These are phyloP conservation scores for Blastosporella zonata DNA, from an alignment of 1,284 basidiomycete species.

Conservation along the genomic window DNA sequence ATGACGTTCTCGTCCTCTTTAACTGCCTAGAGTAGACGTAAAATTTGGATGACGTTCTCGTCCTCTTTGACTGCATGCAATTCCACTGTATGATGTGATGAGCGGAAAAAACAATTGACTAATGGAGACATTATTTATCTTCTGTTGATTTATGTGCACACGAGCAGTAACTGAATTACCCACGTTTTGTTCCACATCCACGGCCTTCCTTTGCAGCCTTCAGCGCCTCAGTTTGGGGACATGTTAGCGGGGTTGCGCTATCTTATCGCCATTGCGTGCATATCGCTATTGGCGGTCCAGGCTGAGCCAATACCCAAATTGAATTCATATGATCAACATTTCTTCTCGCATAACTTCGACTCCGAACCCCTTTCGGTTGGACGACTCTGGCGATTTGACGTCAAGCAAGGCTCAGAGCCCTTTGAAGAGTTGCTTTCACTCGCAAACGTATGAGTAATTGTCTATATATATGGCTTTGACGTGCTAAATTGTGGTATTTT, in stretches of 20 bases:
- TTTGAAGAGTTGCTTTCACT: slow-evolving; percentile 14
- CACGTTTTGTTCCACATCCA: slow-evolving; percentile 1
- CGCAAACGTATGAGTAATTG: slow-evolving; percentile 9
- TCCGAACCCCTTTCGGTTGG: slow-evolving; percentile 14
- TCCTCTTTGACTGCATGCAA: too few relatives aligned
- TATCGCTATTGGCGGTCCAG: slow-evolving; percentile 19
- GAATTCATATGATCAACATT: slow-evolving; percentile 5
- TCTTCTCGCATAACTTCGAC: slow-evolving; percentile 6
- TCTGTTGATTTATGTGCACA: slow-evolving; percentile 2
- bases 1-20: too few relatives aligned
- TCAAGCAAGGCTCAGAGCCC: slow-evolving; percentile 2
- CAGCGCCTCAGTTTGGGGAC: not conserved
- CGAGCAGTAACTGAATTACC: slow-evolving; percentile 5
- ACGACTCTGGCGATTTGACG: slow-evolving; percentile 20
- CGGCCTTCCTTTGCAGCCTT: not conserved
- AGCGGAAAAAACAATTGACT: not conserved
- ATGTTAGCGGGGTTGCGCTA: slow-evolving; percentile 2
- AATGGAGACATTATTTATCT: not conserved
- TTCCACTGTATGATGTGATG: too few relatives aligned
- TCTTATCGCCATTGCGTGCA: slow-evolving; percentile 14
- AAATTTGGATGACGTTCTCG: too few relatives aligned
- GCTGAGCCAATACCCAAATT: slow-evolving; percentile 12
- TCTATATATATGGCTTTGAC: not conserved
- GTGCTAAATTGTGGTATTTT: slow-evolving; percentile 1
- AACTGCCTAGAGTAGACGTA: too few relatives aligned